Evolutionary conservation across 371 early-diverging fungal genomes (phyloP), one percentile per base, ranked within the genome.

Genomic region (Parasitella parasitica): DNA sequence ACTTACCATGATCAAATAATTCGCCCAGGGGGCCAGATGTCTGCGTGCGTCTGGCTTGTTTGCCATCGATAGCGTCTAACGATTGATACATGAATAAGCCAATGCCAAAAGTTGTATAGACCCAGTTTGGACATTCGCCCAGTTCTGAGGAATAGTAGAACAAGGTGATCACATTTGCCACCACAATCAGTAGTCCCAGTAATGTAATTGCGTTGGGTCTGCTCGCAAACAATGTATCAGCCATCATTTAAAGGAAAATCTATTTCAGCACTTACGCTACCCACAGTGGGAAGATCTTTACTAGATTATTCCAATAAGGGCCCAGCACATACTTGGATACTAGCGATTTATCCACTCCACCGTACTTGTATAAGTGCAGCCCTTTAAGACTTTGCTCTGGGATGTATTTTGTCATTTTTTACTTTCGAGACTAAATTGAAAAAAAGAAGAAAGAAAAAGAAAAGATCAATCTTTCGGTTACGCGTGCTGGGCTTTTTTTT

Each of bases 151-250:
- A 85, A 73, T 82, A 91, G 64, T 88, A 83, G 34, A 91, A 83
- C 24, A 88, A 81, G 49, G 89, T 76, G 9, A 80, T 57, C 24
- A 97, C 69, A 72, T 95, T 94, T 27, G 83, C 61, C 12, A 94
- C 64, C 43, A 95, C 88, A 58, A 91, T 95, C 43, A 88, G 69
- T 49, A 99, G 86, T 28, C 99, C 99, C 51, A 92, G 79, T 43
- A 99, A 81, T 11, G 99, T 99, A 61, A 99, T 97, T 63, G 95
- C 75, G 74, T 99, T 99, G 51, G 99, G 99, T 0, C 97, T 97
- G 81, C 24, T 26, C 8, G 15, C 7, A 26, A 20, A 48, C 18
- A 27, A 30, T 16, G 11, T 59, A 27, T 49, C 15, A 43, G n/a
- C 5, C 37, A 28, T n/a, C 5, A 16, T 13, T 24, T 27, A 24